Conservation (phyloP, 139 green algal genomes). For the Yamagishiella unicocca region DNA sequence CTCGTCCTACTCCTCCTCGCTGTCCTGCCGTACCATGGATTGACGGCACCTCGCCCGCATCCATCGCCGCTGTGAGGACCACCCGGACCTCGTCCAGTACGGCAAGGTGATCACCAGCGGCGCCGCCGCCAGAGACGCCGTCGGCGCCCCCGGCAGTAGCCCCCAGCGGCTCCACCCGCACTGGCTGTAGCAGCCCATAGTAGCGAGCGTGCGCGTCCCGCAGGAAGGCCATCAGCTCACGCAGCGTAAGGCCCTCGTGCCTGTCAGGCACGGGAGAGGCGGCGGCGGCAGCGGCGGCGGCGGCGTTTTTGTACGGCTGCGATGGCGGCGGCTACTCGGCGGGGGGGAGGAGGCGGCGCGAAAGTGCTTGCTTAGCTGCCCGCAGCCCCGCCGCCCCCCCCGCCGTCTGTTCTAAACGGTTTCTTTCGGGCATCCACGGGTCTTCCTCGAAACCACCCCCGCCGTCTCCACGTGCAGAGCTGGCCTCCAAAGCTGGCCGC, state of each 20-base stretch:
- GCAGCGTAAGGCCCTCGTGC: slow-evolving; percentile 20
- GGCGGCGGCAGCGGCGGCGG: too few relatives aligned
- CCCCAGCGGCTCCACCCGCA: not conserved
- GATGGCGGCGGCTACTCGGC: too few relatives aligned
- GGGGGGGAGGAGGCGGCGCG: too few relatives aligned
- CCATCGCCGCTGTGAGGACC: slow-evolving; percentile 44
- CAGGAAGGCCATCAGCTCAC: slow-evolving; percentile 8
- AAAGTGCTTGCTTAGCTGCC: too few relatives aligned
- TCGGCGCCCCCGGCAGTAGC: not conserved
- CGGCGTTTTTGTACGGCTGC: too few relatives aligned
- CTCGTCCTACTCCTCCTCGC: too few relatives aligned
- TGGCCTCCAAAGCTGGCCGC: too few relatives aligned
- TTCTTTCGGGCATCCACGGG: too few relatives aligned
- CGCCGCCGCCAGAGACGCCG: not conserved
- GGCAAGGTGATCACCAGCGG: not conserved
- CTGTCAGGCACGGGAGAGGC: not conserved
- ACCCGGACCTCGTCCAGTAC: slow-evolving; percentile 17
- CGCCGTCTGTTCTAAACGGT: too few relatives aligned
- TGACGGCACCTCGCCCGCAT: slow-evolving; percentile 51
- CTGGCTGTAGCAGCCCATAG: slow-evolving; percentile 47
- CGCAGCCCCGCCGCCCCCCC: too few relatives aligned
- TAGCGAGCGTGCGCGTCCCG: slow-evolving; percentile 36
- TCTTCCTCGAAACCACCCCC: too few relatives aligned
- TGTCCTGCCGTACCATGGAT: slow-evolving; percentile 35
- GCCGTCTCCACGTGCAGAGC: too few relatives aligned